Conservation (phyloP, 2,329 filamentous ascomycete species). For the Triangularia verruculosa region DNA sequence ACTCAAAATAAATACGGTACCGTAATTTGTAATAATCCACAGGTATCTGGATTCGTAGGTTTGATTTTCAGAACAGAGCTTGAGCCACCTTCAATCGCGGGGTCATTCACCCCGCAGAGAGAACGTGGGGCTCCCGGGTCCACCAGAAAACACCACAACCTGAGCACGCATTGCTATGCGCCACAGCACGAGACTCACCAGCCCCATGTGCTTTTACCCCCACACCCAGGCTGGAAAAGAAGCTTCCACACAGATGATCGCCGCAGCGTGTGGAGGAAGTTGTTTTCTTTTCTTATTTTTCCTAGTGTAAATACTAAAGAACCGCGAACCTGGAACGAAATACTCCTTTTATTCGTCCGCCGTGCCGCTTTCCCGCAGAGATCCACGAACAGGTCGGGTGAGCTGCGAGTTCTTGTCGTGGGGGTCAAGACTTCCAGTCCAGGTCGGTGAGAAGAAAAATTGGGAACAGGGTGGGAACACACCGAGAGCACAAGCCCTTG, state of each 20-base stretch:
- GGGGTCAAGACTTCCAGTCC: neutral
- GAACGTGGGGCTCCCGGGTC: neutral
- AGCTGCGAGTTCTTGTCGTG: neutral
- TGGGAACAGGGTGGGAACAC: neutral
- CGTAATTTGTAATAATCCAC: too few relatives aligned
- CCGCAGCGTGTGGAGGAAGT: too few relatives aligned
- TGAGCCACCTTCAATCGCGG: neutral
- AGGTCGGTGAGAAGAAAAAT: neutral
- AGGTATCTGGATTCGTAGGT: too few relatives aligned
- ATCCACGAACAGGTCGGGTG: constrained; percentile 7
- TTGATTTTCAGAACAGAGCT: neutral
- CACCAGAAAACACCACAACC: neutral
- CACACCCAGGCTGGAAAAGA: neutral
- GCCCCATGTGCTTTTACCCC: neutral
- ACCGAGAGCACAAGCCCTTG: neutral
- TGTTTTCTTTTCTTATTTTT: neutral
- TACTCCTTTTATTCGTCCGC: too few relatives aligned
- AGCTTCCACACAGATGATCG: neutral
- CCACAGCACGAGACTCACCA: neutral
- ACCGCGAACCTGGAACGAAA: too few relatives aligned
- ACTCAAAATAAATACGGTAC: too few relatives aligned
- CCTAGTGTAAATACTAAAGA: too few relatives aligned
- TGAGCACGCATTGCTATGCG: neutral
- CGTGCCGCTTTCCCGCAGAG: neutral
- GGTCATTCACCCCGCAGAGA: neutral